Percentiles rank a stretch among this genome's conserved stretches.
phyloP scores from a whole-genome alignment of 1,284 basidiomycete species.

The Vanrija sp. region DNA sequence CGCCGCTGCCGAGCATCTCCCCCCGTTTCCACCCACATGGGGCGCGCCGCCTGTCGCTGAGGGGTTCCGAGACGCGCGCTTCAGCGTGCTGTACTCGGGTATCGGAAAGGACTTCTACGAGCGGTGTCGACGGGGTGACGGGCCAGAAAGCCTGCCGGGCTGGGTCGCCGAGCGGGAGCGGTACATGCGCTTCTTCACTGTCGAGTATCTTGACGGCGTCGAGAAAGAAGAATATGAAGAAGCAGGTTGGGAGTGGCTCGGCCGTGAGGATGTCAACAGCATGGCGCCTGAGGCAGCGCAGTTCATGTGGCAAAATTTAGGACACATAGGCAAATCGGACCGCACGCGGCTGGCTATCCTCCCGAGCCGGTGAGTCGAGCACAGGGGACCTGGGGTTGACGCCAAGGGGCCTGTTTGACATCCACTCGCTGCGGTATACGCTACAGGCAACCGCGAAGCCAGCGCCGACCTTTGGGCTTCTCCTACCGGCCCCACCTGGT shows the following conservation, averaged over 20 bases:
- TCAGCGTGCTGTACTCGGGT: conserved; percentile 34
- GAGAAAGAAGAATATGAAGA: background rate
- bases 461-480: background rate
- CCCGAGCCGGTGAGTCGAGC: background rate
- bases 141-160: background rate
- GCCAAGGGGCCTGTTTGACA: background rate
- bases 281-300: too few relatives aligned
- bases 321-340: too few relatives aligned
- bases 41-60: conserved; percentile 19
- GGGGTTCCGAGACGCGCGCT: conserved; percentile 15
- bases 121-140: conserved; percentile 16
- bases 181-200: background rate
- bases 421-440: background rate
- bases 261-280: too few relatives aligned
- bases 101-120: conserved; percentile 34
- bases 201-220: background rate
- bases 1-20: conserved; percentile 12
- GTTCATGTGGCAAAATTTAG: too few relatives aligned
- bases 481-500: background rate
- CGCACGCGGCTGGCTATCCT: conserved; percentile 1
- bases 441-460: background rate
- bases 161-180: conserved; percentile 2
- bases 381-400: background rate
- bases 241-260: background rate
- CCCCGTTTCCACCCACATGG: conserved; percentile 26